Percentiles rank a stretch among this genome's conserved stretches.
These are phyloP conservation scores for Rauvolfia tetraphylla DNA, from an alignment of 257 asterid species.

Conservation along the genomic window DNA sequence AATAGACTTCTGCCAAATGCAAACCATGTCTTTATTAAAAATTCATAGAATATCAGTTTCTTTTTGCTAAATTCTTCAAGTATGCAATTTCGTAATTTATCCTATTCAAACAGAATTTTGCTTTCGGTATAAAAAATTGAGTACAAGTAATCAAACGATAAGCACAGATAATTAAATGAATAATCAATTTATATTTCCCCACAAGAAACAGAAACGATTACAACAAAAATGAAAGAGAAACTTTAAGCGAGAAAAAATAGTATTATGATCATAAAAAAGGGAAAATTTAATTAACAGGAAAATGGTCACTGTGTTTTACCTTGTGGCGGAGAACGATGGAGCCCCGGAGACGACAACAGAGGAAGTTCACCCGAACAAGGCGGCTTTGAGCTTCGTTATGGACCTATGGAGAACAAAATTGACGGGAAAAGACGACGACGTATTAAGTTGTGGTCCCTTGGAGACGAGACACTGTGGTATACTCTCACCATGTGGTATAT, in stretches of 20 bases:
- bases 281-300: neutral
- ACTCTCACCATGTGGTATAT: slow-evolving; percentile 9
- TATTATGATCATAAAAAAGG: neutral
- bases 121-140: neutral
- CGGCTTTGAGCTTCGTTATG: neutral
- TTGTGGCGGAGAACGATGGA: neutral
- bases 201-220: too few species aligned
- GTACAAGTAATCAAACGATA: neutral
- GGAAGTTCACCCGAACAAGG: neutral
- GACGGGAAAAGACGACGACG: neutral
- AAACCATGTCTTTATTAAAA: neutral
- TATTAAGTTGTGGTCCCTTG: neutral
- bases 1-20: neutral
- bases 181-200: too few species aligned
- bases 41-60: neutral
- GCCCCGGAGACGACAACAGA: neutral
- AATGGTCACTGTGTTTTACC: neutral
- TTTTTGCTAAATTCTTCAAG: neutral
- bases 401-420: neutral
- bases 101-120: neutral
- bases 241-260: neutral
- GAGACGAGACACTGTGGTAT: neutral
- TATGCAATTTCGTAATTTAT: neutral
- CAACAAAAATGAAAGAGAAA: neutral
- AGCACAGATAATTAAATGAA: neutral